Percentiles rank a stretch among this genome's conserved stretches.
phyloP scores from a whole-genome alignment of 371 early-diverging fungal species.

The Syncephalastrum contaminatum region DNA sequence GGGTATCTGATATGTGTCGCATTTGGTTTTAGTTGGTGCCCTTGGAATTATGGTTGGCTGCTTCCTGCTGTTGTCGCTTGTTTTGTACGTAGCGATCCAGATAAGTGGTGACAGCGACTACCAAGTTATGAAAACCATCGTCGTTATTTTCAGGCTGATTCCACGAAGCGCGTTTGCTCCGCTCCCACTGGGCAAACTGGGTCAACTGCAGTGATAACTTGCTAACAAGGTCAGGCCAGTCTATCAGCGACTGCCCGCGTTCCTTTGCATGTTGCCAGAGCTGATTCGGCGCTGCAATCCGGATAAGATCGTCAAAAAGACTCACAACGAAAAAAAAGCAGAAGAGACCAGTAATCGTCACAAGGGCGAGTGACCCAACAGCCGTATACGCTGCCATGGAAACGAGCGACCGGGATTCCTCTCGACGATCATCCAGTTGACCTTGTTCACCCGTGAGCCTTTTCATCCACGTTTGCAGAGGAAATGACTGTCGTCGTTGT shows the following conservation, averaged over 20 bases:
- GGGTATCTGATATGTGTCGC: too few relatives aligned
- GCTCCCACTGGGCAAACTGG: conserved; percentile 38
- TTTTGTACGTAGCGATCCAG: too few relatives aligned
- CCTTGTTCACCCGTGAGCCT: too few relatives aligned
- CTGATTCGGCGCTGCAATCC: conserved; percentile 19
- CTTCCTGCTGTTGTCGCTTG: too few relatives aligned
- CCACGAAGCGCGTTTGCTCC: conserved; percentile 32
- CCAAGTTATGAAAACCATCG: too few relatives aligned
- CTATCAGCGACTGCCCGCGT: conserved; percentile 1
- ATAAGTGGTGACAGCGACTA: too few relatives aligned
- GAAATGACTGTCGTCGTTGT: too few relatives aligned
- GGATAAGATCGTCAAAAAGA: conserved; percentile 29
- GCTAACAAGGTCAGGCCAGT: conserved; percentile 24
- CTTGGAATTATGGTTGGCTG: too few relatives aligned
- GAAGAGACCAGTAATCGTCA: conserved; percentile 13
- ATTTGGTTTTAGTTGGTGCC: too few relatives aligned
- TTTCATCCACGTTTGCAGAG: too few relatives aligned
- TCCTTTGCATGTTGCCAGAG: conserved; percentile 15
- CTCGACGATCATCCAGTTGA: not conserved
- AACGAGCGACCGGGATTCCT: not conserved
- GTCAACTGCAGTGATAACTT: conserved; percentile 29
- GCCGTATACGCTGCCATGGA: conserved; percentile 12
- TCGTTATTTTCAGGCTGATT: too few relatives aligned
- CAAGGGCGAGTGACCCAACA: conserved; percentile 5
- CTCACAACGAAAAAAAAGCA: conserved; percentile 28